Percentiles rank a stretch among this genome's conserved stretches.
Conservation (phyloP, 2,329 filamentous ascomycete species). For the Stagonosporopsis cucurbitacearum region DNA sequence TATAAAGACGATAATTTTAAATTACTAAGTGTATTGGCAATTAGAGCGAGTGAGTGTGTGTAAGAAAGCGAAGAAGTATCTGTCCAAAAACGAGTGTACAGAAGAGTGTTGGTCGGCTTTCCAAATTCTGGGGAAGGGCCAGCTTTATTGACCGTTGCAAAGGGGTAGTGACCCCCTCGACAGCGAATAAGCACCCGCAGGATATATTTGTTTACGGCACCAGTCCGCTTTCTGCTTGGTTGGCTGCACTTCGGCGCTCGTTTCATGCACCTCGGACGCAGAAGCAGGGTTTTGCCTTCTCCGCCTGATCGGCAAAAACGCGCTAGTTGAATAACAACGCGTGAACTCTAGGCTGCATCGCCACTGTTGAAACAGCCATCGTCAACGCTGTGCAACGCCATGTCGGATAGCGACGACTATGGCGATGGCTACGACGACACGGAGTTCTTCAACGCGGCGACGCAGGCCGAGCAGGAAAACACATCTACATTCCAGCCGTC, state of each 20-base stretch:
- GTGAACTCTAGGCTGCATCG: conserved; percentile 26
- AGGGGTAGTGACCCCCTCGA: conserved; percentile 2
- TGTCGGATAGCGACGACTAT: conserved; percentile 61
- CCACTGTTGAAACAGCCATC: conserved; percentile 25
- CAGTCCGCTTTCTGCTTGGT: conserved; percentile 2
- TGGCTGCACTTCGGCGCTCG: conserved; percentile 3
- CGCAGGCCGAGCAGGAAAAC: conserved; percentile 53
- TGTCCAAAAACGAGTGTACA: conserved; percentile 18
- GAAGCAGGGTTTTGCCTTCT: conserved; percentile 26
- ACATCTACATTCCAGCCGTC: conserved; percentile 43
- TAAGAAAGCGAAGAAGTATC: conserved; percentile 11
- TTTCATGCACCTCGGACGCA: conserved; percentile 13
- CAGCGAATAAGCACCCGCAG: conserved; percentile 8
- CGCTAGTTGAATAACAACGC: conserved; percentile 34
- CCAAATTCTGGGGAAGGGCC: conserved; percentile 10
- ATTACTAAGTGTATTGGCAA: conserved; percentile 9
- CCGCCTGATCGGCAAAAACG: conserved; percentile 29
- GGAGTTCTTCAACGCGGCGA: conserved; percentile 67
- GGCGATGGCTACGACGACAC: conserved; percentile 70
- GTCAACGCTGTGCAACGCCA: conserved; percentile 19
- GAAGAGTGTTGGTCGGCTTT: conserved; percentile 8
- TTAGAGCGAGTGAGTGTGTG: conserved; percentile 19
- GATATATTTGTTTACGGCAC: conserved; percentile 4
- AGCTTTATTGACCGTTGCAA: conserved; percentile 15
- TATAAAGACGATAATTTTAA: neutral